These are phyloP conservation scores for Salix koriyanagi DNA, from an alignment of 345 rosid species.

Conservation along the genomic window DNA sequence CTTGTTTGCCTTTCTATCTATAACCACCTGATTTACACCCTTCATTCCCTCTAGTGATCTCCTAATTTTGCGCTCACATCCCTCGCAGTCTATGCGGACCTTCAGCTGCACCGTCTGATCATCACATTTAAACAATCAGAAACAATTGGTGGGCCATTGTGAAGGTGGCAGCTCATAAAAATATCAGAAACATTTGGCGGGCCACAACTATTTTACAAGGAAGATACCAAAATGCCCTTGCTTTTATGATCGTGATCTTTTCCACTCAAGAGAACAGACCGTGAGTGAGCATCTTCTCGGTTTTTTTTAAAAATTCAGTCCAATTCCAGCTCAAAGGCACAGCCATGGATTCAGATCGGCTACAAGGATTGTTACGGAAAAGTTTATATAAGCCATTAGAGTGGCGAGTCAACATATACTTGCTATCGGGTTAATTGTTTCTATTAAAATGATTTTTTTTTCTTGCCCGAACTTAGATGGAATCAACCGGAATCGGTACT, in stretches of 20 bases:
- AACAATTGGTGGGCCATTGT: not conserved
- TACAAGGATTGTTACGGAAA: too few relatives aligned
- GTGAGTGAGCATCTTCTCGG: not conserved
- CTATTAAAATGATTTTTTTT: too few relatives aligned
- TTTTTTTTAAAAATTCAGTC: not conserved
- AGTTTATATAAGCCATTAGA: too few relatives aligned
- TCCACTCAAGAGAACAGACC: not conserved
- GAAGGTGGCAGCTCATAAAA: not conserved
- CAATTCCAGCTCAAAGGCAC: too few relatives aligned
- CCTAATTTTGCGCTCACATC: slow-evolving; percentile 89
- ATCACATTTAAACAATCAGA: not conserved
- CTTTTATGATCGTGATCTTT: not conserved
- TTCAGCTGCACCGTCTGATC: slow-evolving; percentile 90
- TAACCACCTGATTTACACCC: slow-evolving; percentile 69
- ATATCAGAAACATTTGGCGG: too few relatives aligned
- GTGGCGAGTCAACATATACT: too few relatives aligned
- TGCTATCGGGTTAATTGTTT: too few relatives aligned
- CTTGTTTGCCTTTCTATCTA: slow-evolving; percentile 78
- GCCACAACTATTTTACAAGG: not conserved
- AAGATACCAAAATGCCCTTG: not conserved
- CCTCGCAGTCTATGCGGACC: slow-evolving; percentile 87
- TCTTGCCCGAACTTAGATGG: too few relatives aligned
- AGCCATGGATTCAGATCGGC: too few relatives aligned
- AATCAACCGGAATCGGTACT: too few relatives aligned
- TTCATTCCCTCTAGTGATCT: slow-evolving; percentile 79